phyloP scores from a whole-genome alignment of 768 basidiomycete species.

The Lentinula raphanica region DNA sequence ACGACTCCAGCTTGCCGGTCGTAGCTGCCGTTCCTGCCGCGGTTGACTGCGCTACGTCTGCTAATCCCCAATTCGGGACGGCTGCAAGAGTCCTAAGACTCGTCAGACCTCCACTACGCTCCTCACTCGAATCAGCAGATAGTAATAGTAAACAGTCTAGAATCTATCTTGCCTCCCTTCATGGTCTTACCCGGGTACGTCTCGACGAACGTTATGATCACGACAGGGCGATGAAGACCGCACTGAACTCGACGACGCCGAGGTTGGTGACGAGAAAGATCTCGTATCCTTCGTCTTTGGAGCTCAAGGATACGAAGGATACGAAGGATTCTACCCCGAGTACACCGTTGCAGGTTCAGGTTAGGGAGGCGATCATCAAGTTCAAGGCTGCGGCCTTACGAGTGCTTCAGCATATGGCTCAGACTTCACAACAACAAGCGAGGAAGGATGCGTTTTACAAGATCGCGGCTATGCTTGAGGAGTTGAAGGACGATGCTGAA shows the following conservation, averaged over 20 bases:
- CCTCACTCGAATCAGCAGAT: conserved; percentile 22
- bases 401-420: conserved; percentile 60
- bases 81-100: conserved; percentile 70
- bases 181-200: conserved; percentile 64
- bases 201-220: conserved; percentile 37
- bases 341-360: conserved; percentile 27
- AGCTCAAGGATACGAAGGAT: conserved; percentile 14
- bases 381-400: conserved; percentile 67
- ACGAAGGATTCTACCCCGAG: not conserved
- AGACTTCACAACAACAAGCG: conserved; percentile 41
- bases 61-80: conserved; percentile 51
- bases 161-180: conserved; percentile 65
- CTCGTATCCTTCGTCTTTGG: conserved; percentile 39
- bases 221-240: conserved; percentile 16
- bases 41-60: conserved; percentile 21
- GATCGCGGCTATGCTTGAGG: conserved; percentile 55
- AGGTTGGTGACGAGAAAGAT: conserved; percentile 37
- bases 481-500: conserved; percentile 50
- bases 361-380: conserved; percentile 50
- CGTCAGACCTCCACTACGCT: conserved; percentile 40
- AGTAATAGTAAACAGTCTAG: conserved; percentile 51
- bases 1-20: conserved; percentile 63
- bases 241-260: conserved; percentile 20
- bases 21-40: conserved; percentile 61
- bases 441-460: conserved; percentile 65